These are phyloP conservation scores for Eimeria maxima DNA, from an alignment of 169 alveolate species.

Conservation along the genomic window DNA sequence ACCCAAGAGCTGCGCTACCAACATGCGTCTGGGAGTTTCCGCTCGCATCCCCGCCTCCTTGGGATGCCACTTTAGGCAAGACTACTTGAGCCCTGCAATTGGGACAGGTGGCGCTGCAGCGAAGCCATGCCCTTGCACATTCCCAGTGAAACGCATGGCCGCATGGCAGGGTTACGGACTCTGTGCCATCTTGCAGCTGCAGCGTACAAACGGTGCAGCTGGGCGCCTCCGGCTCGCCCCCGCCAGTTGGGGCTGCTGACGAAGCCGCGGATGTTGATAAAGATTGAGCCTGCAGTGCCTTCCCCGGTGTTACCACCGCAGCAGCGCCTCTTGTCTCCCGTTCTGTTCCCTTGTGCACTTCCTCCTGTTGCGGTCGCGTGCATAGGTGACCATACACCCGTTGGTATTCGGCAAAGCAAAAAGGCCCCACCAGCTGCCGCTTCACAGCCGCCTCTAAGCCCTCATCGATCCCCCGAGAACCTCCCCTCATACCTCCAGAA, in stretches of 20 bases:
- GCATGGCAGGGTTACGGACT: conserved; percentile 81
- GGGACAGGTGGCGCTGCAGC: conserved; percentile 87
- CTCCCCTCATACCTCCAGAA: conserved; percentile 49
- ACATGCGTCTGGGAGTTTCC: neutral
- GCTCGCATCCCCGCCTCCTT: conserved; percentile 1
- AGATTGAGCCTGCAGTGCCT: neutral
- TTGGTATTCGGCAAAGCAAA: conserved; percentile 40
- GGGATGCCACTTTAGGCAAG: conserved; percentile 21
- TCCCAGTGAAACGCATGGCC: conserved; percentile 88
- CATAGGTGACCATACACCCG: conserved; percentile 66
- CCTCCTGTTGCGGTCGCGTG: conserved; percentile 28
- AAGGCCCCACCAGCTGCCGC: conserved; percentile 75
- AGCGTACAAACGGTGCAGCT: conserved; percentile 87
- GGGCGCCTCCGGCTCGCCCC: conserved; percentile 79
- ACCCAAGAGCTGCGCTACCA: conserved; percentile 68
- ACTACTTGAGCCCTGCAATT: conserved; percentile 85
- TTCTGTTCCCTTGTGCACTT: neutral
- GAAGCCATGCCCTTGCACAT: conserved; percentile 87
- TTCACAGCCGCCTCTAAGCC: conserved; percentile 64
- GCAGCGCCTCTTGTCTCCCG: neutral
- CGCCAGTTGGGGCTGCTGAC: conserved; percentile 51
- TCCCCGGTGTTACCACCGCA: neutral
- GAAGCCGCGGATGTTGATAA: neutral
- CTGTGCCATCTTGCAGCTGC: conserved; percentile 64
- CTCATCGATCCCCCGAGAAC: conserved; percentile 74